Conservation (phyloP, 2,329 filamentous ascomycete genomes). For the Acrodontium crateriforme region DNA sequence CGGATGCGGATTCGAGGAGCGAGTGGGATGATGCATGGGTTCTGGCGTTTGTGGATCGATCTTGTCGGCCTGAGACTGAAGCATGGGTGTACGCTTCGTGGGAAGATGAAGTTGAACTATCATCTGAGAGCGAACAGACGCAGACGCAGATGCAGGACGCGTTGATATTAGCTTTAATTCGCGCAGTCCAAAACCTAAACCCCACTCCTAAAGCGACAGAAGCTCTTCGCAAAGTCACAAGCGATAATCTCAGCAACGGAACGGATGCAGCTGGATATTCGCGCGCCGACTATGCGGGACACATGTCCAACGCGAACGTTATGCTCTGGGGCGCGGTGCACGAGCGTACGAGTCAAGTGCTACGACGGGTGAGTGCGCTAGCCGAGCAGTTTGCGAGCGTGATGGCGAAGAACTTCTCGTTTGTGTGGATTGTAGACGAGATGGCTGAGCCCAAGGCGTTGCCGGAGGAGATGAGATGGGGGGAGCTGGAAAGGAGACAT, state of each 20-base stretch:
- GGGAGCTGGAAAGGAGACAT: constrained; percentile 36
- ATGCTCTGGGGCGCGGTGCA: constrained; percentile 21
- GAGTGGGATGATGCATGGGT: constrained; percentile 26
- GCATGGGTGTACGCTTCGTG: constrained; percentile 43
- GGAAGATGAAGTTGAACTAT: constrained; percentile 9
- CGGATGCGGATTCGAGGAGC: neutral
- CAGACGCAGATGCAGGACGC: constrained; percentile 1
- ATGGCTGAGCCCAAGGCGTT: constrained; percentile 13
- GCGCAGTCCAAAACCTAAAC: constrained; percentile 4
- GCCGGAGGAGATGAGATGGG: constrained; percentile 43
- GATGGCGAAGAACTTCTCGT: constrained; percentile 13
- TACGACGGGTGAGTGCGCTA: constrained; percentile 13
- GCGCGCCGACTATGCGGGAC: constrained; percentile 9
- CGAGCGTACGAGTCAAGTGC: constrained; percentile 9
- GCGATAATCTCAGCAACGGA: too few species aligned
- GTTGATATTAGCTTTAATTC: constrained; percentile 8
- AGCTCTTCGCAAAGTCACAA: too few species aligned
- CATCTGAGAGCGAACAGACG: neutral
- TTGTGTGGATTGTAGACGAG: constrained; percentile 12
- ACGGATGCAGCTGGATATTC: constrained; percentile 7
- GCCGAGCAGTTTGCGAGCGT: constrained; percentile 6
- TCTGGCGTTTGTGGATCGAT: constrained; percentile 48
- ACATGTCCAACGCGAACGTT: constrained; percentile 8
- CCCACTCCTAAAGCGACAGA: constrained; percentile 2
- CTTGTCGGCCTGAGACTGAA: constrained; percentile 48